A percentile compares a stretch with the other conserved stretches of the same genome.
phyloP scores from a whole-genome alignment of 2,329 filamentous ascomycete genomes.

The Parasarocladium wereldwijsianum region DNA sequence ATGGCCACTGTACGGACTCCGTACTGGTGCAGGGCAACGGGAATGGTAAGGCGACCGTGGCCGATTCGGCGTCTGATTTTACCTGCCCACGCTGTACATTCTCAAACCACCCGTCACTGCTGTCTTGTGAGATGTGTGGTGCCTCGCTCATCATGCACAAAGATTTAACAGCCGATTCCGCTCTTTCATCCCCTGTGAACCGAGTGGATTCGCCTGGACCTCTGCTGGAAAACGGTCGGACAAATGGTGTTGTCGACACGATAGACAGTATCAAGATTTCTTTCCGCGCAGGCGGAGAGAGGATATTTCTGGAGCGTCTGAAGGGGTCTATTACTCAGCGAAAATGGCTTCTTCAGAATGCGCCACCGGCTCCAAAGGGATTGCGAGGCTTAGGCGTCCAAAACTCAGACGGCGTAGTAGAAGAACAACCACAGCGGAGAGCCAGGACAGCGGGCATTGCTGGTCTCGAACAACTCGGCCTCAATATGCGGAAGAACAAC shows the following conservation, averaged over 20 bases:
- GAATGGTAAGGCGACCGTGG: too few relatives aligned
- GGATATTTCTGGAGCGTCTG: conserved; percentile 76
- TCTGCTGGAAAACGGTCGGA: conserved; percentile 28
- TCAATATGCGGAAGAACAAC: conserved; percentile 82
- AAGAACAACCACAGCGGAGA: conserved; percentile 10
- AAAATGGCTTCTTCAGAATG: conserved; percentile 87
- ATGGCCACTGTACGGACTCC: too few relatives aligned
- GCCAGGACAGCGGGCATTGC: conserved; percentile 73
- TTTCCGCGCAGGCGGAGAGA: conserved; percentile 78
- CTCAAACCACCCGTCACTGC: conserved; percentile 74
- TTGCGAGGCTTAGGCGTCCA: conserved; percentile 1
- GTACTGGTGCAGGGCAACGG: too few relatives aligned
- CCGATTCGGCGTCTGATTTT: too few relatives aligned
- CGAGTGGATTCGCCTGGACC: conserved; percentile 71
- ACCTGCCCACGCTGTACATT: conserved; percentile 86
- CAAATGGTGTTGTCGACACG: conserved; percentile 32
- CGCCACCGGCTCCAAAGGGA: conserved; percentile 68
- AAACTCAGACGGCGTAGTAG: background rate
- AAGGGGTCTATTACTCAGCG: conserved; percentile 81
- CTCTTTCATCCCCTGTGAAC: conserved; percentile 17
- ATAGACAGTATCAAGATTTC: conserved; percentile 78
- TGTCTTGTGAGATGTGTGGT: conserved; percentile 83
- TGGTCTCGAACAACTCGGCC: conserved; percentile 71
- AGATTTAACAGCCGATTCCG: conserved; percentile 19
- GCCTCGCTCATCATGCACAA: conserved; percentile 51